Conservation (phyloP, 129 eudicot genomes). For the Silybum marianum region DNA sequence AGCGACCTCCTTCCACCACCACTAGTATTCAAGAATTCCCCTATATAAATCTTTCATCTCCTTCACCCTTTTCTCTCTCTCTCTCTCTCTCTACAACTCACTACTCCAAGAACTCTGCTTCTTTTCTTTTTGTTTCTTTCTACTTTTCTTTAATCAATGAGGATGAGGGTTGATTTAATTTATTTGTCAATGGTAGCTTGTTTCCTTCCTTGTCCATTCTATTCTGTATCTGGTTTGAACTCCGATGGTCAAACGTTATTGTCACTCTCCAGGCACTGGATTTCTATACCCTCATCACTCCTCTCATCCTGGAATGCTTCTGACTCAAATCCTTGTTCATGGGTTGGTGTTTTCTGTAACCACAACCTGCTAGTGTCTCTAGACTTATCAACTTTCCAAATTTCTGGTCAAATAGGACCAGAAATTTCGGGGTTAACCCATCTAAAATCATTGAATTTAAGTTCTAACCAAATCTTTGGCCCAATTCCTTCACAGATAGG, state of each 20-base stretch:
- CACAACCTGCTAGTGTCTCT: conserved; percentile 35
- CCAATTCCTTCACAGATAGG: conserved; percentile 52
- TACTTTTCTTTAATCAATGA: background rate
- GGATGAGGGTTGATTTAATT: conserved; percentile 6
- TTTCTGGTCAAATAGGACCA: conserved; percentile 67
- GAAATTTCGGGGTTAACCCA: conserved; percentile 51
- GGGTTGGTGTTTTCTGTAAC: conserved; percentile 73
- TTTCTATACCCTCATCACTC: conserved; percentile 42
- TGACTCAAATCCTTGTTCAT: conserved; percentile 64
- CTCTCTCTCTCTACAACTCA: background rate
- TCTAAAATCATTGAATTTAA: conserved; percentile 47
- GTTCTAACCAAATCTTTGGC: conserved; percentile 48
- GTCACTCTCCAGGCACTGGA: conserved; percentile 66
- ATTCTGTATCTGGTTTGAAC: conserved; percentile 42
- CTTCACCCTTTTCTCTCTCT: background rate
- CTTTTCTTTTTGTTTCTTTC: background rate
- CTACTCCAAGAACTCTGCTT: background rate
- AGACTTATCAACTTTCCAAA: conserved; percentile 38
- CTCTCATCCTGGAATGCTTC: conserved; percentile 65
- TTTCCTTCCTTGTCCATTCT: conserved; percentile 21
- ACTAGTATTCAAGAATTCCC: background rate
- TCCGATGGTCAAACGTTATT: conserved; percentile 60
- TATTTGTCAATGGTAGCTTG: conserved; percentile 24
- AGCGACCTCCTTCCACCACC: background rate
- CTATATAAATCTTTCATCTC: background rate